Evolutionary conservation across 352 stramenopile genomes (phyloP), one percentile per base, ranked within the genome.

Genomic region (Pythium coloratum): DNA sequence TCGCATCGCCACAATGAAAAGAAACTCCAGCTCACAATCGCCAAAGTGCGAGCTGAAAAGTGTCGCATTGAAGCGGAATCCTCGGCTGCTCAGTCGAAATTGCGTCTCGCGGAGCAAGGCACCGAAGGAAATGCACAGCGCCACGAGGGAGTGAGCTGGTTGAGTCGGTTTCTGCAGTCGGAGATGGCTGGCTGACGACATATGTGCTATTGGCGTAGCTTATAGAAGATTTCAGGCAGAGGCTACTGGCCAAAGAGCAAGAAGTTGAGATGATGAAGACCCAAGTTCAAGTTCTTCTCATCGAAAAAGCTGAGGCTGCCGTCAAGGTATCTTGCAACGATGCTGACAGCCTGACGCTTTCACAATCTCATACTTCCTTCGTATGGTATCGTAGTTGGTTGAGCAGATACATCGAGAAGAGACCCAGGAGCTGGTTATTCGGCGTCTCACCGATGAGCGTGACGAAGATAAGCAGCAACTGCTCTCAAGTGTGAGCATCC

Each of bases 41-140:
- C 81, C 8, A 86, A 80, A 49, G 42, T 85, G 40, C 66, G 79
- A 9, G 66, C 75, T 0, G 82, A 84, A 1, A 80, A 75, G 18
- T 82, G 72, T 9, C 75, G 79, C 1, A 47, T 86, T 1, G 82
- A 87, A 30, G 79, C 73, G 1, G 72, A 89, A 40, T 34, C 70
- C 6, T 33, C 55, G 58, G 55, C 56, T 20, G 28, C 59, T 40
- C 50, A 63, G 1, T 36, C 54, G 18, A 86, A 74, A n/a, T 26
- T 28, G 24, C 40, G 36, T 5, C 30, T 32, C 14, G 7, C 56
- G 0, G 59, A 72, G n/a, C 59, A 55, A 20, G 42, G n/a, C 10
- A 10, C 58, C 2, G 20, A 42, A n/a, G n/a, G 10, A 2, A 14
- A 10, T 6, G 65, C 63, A 16, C 67, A 54, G 14, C 60, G 55